Percentiles rank a stretch among this genome's conserved stretches.
Conservation (phyloP, 352 stramenopile species). For the Pythium diclinum region DNA sequence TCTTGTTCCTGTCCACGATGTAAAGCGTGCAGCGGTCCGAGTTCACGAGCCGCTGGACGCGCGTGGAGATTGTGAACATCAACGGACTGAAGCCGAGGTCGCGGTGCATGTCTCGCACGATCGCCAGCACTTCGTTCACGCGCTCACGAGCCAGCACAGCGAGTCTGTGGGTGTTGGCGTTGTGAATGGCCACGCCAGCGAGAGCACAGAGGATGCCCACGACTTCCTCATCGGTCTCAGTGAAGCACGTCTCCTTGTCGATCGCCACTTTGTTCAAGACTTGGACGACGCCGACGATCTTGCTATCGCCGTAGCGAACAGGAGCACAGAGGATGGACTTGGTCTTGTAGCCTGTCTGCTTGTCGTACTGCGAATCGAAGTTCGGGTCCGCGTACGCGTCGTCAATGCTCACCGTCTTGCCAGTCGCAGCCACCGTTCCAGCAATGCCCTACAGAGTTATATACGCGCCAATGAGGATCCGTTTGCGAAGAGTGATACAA, state of each 20-base stretch:
- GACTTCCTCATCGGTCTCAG: slow-evolving; percentile 86
- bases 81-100: slow-evolving; percentile 88
- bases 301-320: slow-evolving; percentile 70
- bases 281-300: slow-evolving; percentile 87
- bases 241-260: slow-evolving; percentile 69
- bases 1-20: slow-evolving; percentile 87
- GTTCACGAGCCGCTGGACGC: slow-evolving; percentile 83
- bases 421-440: slow-evolving; percentile 78
- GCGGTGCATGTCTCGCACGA: slow-evolving; percentile 89
- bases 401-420: slow-evolving; percentile 84
- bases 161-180: slow-evolving; percentile 69
- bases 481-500: too few relatives aligned
- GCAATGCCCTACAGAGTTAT: slow-evolving; percentile 68
- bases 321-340: slow-evolving; percentile 91
- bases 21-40: slow-evolving; percentile 92
- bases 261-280: slow-evolving; percentile 84
- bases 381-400: slow-evolving; percentile 92
- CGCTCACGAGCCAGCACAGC: slow-evolving; percentile 51
- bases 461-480: too few relatives aligned
- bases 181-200: slow-evolving; percentile 83
- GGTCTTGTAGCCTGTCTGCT: slow-evolving; percentile 90
- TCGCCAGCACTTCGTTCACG: slow-evolving; percentile 81
- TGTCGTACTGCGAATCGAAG: slow-evolving; percentile 92
- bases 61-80: slow-evolving; percentile 90
- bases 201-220: slow-evolving; percentile 82